Conservation (phyloP, 495 filamentous ascomycete species). For the Annulohypoxylon stygium region DNA sequence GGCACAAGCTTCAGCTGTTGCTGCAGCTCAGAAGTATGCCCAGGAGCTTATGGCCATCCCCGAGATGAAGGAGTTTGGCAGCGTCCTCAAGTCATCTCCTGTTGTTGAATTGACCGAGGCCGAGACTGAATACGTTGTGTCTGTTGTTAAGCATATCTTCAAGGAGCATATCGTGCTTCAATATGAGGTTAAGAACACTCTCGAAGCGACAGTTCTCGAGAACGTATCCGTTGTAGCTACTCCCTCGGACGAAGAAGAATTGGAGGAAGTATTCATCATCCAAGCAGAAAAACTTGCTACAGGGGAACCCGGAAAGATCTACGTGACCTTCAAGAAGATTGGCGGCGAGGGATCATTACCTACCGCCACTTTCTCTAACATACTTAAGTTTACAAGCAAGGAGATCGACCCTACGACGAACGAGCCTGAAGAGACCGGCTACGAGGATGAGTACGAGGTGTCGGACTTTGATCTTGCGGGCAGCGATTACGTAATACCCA, state of each 20-base stretch:
- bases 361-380: slow-evolving; percentile 85
- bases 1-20: slow-evolving; percentile 75
- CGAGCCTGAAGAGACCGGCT: slow-evolving; percentile 91
- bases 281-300: slow-evolving; percentile 83
- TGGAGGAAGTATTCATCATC: slow-evolving; percentile 92
- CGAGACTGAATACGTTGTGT: slow-evolving; percentile 97
- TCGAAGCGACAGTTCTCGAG: slow-evolving; percentile 88
- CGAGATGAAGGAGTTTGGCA: slow-evolving; percentile 89
- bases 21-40: slow-evolving; percentile 86
- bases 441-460: slow-evolving; percentile 98
- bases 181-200: slow-evolving; percentile 98
- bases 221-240: slow-evolving; percentile 91
- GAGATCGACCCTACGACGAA: slow-evolving; percentile 96
- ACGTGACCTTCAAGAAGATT: slow-evolving; percentile 91
- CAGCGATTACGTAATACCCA: slow-evolving; percentile 92
- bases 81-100: slow-evolving; percentile 87
- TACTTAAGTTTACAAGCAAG: slow-evolving; percentile 96
- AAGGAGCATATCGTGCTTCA: slow-evolving; percentile 96
- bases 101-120: slow-evolving; percentile 93
- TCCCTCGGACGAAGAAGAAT: slow-evolving; percentile 84
- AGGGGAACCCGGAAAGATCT: slow-evolving; percentile 89
- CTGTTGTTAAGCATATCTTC: slow-evolving; percentile 95
- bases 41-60: slow-evolving; percentile 89
- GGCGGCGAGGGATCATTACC: slow-evolving; percentile 78
- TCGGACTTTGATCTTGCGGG: slow-evolving; percentile 92